Base-by-base conservation (phyloP, 2,329 filamentous ascomycete genomes). In the Apiospora kogelbergensis region DNA sequence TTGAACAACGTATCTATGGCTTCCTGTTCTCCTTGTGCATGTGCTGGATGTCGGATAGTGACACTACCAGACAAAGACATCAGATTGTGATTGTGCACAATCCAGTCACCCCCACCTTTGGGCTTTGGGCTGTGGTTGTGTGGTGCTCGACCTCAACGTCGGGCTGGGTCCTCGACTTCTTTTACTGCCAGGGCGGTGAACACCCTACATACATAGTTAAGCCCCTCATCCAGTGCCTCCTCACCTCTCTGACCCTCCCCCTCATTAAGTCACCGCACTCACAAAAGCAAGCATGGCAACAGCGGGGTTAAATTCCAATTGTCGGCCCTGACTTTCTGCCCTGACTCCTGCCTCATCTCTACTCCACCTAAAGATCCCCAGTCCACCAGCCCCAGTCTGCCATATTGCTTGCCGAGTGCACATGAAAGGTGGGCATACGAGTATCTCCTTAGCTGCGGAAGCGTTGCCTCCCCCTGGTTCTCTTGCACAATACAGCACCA, bases 111-210 rank as follows among this genome's bases (percentile, higher is more conserved):
- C 41, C 53, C 53, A 60, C 53, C 53, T 60, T 60, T 60, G 53
- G 53, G 53, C 53, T 37, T 60, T 60, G 53, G 53, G 53, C 53
- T 37, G 53, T 20, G 11, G 53, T 60, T 60, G 26, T 60, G 26
- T 60, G 53, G 15, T 57, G 48, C 24, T 26, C 15, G 24, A 3
- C 3, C 7, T 33, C 4, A 33, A 33, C 33, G 48, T 46, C 20
- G n/a, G 44, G 20, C 20, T 57, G 24, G 48, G 48, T 57, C 48
- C 46, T 57, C 48, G 33, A 24, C 48, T 57, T 22, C 48, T 57
- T 53, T 57, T 57, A 57, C 24, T 57, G 48, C 48, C 48, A 57
- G 48, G 46, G 48, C 48, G 48, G 48, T 57, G 48, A 57, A 57
- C 48, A n/a, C n/a, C n/a, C n/a, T n/a, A n/a, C n/a, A n/a, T n/a